A percentile compares a stretch with the other conserved stretches of the same genome.
phyloP scores from a whole-genome alignment of 768 basidiomycete genomes.

The Russula earlei region DNA sequence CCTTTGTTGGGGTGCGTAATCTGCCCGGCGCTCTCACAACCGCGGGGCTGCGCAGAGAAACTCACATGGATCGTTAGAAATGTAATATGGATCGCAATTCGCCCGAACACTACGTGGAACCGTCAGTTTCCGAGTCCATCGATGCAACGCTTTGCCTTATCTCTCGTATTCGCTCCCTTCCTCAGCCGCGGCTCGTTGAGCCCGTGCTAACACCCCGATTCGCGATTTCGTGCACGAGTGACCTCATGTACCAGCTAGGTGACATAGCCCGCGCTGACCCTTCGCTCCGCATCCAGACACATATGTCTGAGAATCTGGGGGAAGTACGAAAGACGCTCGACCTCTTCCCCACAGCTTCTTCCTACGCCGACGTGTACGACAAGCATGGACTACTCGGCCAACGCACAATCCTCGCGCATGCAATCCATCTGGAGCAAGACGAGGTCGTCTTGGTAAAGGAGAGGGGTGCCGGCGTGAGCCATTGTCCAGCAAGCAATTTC shows the following conservation, averaged over 20 bases:
- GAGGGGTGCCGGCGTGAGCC: constrained; percentile 67
- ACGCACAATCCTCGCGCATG: constrained; percentile 86
- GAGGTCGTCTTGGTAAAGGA: constrained; percentile 67
- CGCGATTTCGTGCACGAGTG: constrained; percentile 76
- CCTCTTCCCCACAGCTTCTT: constrained; percentile 53
- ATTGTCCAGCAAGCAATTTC: constrained; percentile 93
- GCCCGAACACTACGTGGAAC: constrained; percentile 62
- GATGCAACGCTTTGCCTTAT: constrained; percentile 56
- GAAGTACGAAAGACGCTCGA: constrained; percentile 60
- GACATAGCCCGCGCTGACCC: constrained; percentile 50
- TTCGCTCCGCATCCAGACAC: constrained; percentile 77
- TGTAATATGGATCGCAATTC: constrained; percentile 82
- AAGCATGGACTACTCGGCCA: constrained; percentile 58
- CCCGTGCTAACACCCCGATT: constrained; percentile 95
- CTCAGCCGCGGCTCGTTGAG: constrained; percentile 57
- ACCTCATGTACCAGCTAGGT: constrained; percentile 57
- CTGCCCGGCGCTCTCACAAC: background rate
- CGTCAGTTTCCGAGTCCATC: constrained; percentile 49
- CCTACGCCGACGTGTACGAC: constrained; percentile 82
- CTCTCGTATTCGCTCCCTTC: constrained; percentile 52
- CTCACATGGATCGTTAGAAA: constrained; percentile 39
- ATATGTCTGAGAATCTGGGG: constrained; percentile 73
- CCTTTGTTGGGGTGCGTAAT: constrained; percentile 68
- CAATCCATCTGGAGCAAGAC: constrained; percentile 61
- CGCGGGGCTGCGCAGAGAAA: background rate